Conservation (phyloP, 2,329 filamentous ascomycete species). For the Aspergillus bombycis region DNA sequence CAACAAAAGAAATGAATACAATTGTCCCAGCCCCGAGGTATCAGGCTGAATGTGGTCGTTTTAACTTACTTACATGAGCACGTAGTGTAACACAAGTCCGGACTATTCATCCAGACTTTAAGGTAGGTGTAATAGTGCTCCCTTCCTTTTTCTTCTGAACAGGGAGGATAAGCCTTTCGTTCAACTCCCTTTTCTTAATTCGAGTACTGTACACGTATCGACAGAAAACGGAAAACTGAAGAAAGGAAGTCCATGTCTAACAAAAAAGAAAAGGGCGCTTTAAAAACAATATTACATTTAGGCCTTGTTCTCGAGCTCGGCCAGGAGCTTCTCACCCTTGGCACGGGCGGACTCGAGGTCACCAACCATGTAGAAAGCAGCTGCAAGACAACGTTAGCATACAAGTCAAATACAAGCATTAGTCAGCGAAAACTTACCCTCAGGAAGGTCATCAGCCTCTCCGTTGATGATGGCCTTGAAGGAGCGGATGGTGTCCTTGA, state of each 20-base stretch:
- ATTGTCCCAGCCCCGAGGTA: slow-evolving; percentile 34
- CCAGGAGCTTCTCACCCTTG: slow-evolving; percentile 99
- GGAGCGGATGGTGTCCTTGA: slow-evolving; percentile 96
- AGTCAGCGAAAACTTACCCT: slow-evolving; percentile 61
- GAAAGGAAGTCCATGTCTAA: slow-evolving; percentile 37
- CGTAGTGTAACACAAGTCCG: slow-evolving; percentile 42
- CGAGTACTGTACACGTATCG: slow-evolving; percentile 46
- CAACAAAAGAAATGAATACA: slow-evolving; percentile 37
- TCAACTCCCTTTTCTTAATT: slow-evolving; percentile 40
- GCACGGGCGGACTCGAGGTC: slow-evolving; percentile 87
- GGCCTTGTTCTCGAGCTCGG: slow-evolving; percentile 74
- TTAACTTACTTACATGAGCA: slow-evolving; percentile 46
- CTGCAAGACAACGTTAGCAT: slow-evolving; percentile 39
- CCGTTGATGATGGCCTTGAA: slow-evolving; percentile 97
- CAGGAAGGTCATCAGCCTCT: slow-evolving; percentile 93
- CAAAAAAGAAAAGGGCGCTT: slow-evolving; percentile 39
- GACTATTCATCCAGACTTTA: slow-evolving; percentile 29
- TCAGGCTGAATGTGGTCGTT: slow-evolving; percentile 42
- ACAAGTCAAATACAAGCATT: not conserved
- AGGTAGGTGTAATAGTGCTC: slow-evolving; percentile 23
- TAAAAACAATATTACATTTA: slow-evolving; percentile 50
- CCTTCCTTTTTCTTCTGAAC: slow-evolving; percentile 19
- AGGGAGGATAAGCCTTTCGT: slow-evolving; percentile 24
- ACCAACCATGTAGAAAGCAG: slow-evolving; percentile 96
- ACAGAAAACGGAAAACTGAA: slow-evolving; percentile 39